Conservation (phyloP, 305 asterid genomes). For the Solanum aculeatissimum region DNA sequence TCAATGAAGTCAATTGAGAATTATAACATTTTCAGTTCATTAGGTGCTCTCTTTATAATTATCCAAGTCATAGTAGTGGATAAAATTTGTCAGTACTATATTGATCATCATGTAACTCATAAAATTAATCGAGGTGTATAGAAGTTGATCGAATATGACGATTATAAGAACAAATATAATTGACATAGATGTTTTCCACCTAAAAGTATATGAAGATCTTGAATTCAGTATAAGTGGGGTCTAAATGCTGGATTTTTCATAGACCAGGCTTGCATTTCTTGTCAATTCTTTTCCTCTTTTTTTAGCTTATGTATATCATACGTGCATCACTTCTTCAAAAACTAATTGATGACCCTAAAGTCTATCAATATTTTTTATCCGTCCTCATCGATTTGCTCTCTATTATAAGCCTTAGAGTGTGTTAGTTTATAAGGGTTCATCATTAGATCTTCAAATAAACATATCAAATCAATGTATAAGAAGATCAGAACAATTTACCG, state of each 20-base stretch:
- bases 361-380: background rate
- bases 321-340: background rate
- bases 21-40: no score
- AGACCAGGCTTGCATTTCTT: background rate
- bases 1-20: no score
- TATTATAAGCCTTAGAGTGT: background rate
- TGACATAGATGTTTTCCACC: background rate
- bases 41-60: background rate
- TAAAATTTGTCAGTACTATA: background rate
- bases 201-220: background rate
- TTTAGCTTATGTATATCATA: background rate
- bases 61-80: background rate
- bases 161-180: background rate
- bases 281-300: background rate
- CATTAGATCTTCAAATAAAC: background rate
- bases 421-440: background rate
- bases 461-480: background rate
- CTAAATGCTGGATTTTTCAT: background rate
- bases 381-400: background rate
- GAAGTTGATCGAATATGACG: background rate
- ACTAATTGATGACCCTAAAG: background rate
- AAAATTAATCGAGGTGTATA: background rate
- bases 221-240: background rate
- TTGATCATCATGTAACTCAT: background rate
- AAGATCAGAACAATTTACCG: background rate